A percentile compares a stretch with the other conserved stretches of the same genome.
phyloP scores from a whole-genome alignment of 202 grass and related monocot genomes.

The Tripidium arundinaceum region DNA sequence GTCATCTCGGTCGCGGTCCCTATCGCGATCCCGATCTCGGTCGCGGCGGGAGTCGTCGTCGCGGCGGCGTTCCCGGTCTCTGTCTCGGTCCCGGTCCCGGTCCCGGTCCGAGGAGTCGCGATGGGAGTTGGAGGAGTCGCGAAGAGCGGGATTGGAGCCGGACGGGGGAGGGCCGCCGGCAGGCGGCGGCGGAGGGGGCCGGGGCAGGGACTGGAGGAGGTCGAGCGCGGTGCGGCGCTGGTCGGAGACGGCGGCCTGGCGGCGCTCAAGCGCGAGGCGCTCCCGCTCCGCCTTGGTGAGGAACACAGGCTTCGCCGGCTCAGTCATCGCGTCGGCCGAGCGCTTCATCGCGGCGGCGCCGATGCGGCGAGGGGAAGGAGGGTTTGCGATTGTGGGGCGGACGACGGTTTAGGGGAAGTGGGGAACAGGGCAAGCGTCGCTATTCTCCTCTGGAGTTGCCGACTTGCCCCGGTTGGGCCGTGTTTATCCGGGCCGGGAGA shows the following conservation, averaged over 20 bases:
- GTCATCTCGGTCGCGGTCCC: neutral
- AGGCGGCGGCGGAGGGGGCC: slow-evolving; percentile 23
- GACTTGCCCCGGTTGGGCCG: too few relatives aligned
- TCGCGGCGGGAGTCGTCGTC: slow-evolving; percentile 42
- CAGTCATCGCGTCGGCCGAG: slow-evolving; percentile 43
- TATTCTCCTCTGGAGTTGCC: too few relatives aligned
- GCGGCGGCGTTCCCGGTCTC: slow-evolving; percentile 22
- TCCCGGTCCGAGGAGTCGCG: slow-evolving; percentile 47
- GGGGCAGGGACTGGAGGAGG: slow-evolving; percentile 46
- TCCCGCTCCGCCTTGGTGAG: slow-evolving; percentile 70
- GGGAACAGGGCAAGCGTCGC: too few relatives aligned
- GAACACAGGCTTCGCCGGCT: slow-evolving; percentile 61
- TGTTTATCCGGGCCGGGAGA: too few relatives aligned
- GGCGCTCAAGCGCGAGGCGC: slow-evolving; percentile 77
- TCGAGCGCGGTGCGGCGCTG: slow-evolving; percentile 62
- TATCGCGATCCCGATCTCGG: slow-evolving; percentile 30
- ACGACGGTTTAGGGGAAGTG: neutral
- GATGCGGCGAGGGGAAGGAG: neutral
- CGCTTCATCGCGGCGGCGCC: slow-evolving; percentile 70
- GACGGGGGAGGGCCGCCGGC: neutral
- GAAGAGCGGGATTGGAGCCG: slow-evolving; percentile 23
- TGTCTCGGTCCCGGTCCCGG: slow-evolving; percentile 32
- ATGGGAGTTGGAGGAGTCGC: slow-evolving; percentile 34
- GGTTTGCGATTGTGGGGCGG: slow-evolving; percentile 11
- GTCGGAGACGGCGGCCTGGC: slow-evolving; percentile 69